These are phyloP conservation scores for Clohesyomyces aquaticus DNA, from an alignment of 495 filamentous ascomycete genomes.

Conservation along the genomic window DNA sequence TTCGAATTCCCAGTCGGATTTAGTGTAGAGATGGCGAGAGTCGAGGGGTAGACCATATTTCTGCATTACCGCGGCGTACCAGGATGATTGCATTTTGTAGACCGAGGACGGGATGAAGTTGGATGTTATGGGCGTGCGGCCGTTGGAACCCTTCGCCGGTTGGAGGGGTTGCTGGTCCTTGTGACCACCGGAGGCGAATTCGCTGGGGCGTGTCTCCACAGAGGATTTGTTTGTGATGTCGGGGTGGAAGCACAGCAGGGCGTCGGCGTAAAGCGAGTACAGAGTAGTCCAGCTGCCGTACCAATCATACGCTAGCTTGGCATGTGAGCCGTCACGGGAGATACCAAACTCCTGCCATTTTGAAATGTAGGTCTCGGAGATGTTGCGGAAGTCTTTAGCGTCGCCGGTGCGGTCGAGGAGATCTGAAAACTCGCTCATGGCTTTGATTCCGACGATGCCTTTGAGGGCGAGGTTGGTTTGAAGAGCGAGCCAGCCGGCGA, in stretches of 20 bases:
- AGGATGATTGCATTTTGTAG: constrained; percentile 48
- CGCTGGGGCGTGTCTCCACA: background rate
- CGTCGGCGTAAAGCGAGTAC: constrained; percentile 51
- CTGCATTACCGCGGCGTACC: constrained; percentile 48
- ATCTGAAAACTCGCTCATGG: constrained; percentile 83
- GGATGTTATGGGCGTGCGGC: constrained; percentile 34
- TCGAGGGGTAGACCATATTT: constrained; percentile 53
- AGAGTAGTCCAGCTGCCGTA: constrained; percentile 90
- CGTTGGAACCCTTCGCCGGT: constrained; percentile 15
- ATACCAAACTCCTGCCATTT: constrained; percentile 85
- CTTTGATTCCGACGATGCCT: constrained; percentile 91
- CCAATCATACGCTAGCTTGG: constrained; percentile 92
- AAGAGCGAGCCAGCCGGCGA: constrained; percentile 88
- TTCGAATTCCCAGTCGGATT: constrained; percentile 53
- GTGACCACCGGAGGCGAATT: background rate
- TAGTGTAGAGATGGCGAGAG: constrained; percentile 50
- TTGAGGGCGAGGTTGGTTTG: constrained; percentile 94
- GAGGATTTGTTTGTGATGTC: constrained; percentile 28
- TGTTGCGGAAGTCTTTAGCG: constrained; percentile 62
- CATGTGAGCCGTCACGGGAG: constrained; percentile 78
- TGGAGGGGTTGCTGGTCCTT: constrained; percentile 38
- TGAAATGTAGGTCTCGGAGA: constrained; percentile 75
- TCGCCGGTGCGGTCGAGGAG: constrained; percentile 70
- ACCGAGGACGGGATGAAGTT: constrained; percentile 50
- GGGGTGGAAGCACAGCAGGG: constrained; percentile 50